Base-by-base conservation (phyloP, 1,284 basidiomycete genomes). In the Sporisorium iseilematis-ciliati region DNA sequence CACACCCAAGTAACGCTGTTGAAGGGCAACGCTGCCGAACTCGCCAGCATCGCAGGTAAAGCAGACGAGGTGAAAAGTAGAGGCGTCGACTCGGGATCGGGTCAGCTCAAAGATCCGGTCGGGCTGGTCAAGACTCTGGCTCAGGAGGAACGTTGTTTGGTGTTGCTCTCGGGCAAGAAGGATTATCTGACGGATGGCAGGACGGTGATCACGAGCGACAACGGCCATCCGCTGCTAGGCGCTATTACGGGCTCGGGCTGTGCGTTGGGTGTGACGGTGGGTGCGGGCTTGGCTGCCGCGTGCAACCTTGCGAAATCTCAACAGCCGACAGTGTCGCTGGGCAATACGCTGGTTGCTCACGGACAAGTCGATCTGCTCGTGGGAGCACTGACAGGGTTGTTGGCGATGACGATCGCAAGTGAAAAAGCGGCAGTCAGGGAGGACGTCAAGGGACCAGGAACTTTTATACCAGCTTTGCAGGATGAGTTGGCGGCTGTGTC, bases 1-100 rank as follows among this genome's bases (percentile, higher is more conserved):
- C 87, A 89, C 50, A 96, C 92, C 89, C 95, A 97, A 84, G 90
- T 92, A 18, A 92, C 92, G 20, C 91, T 97, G 20, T 94, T 98
- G 87, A 98, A 98, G 86, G 96, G 95, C 6, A 98, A 98, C 82
- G 92, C 94, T 0, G 94, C 90, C 21, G 96, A 98, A 86, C 91
- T 98, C 23, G 93, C 90, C 0, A 88, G 92, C 0, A 87, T 97
- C 14, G 89, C 91, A 1, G 89, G 91, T 18, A 91, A 91, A 50
- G 43, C 41, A 4, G 68, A 71, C 18, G 66, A 92, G 90, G 93
- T 94, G 4, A 86, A 88, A 73, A 89, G 91, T n/a, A 91, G 90
- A 82, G 95, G 96, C 1, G 95, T 98, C 2, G 96, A 98, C 85
- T 92, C 91, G 54, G 88, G 91, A 16, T 93, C 93, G 0, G 83